Evolutionary conservation across 1,284 basidiomycete genomes (phyloP).

Genomic region (Omphalotus olearius): DNA sequence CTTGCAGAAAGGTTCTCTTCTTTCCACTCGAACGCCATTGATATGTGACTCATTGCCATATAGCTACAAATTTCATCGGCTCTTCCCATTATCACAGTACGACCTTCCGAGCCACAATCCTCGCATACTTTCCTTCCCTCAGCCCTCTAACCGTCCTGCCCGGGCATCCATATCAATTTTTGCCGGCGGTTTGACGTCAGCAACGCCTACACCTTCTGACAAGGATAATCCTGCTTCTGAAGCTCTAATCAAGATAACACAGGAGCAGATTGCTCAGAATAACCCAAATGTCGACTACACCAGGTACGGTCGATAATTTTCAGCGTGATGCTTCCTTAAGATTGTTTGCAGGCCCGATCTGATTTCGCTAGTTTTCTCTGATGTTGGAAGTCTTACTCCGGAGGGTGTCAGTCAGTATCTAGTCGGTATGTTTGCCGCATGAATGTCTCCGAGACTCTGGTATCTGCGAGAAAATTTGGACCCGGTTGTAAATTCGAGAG

Average conservation of each 20-base stretch:
- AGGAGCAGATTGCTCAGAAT: conserved; percentile 71
- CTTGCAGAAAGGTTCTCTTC: conserved; percentile 80
- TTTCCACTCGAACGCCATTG: conserved; percentile 13
- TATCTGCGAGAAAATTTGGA: not conserved
- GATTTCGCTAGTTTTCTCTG: conserved; percentile 87
- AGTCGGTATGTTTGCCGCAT: conserved; percentile 86
- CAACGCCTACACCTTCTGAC: conserved; percentile 15
- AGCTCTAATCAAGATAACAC: conserved; percentile 48
- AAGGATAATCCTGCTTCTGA: not conserved
- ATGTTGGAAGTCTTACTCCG: conserved; percentile 89
- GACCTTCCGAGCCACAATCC: conserved; percentile 87
- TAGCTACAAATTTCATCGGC: conserved; percentile 96
- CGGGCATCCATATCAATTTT: conserved; percentile 7
- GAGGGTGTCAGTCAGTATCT: conserved; percentile 89
- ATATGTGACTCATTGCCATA: conserved; percentile 20
- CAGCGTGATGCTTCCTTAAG: conserved; percentile 7
- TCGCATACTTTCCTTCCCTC: conserved; percentile 64
- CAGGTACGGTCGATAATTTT: conserved; percentile 40
- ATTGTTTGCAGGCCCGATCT: conserved; percentile 64
- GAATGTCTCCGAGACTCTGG: conserved; percentile 14
- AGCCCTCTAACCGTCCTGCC: conserved; percentile 24
- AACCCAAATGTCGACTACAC: conserved; percentile 85
- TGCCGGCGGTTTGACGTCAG: not conserved
- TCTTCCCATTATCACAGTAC: conserved; percentile 95
- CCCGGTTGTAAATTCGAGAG: not conserved